Evolutionary conservation across 2,329 filamentous ascomycete species (phyloP).

Genomic region (Sporothrix euskadiensis): DNA sequence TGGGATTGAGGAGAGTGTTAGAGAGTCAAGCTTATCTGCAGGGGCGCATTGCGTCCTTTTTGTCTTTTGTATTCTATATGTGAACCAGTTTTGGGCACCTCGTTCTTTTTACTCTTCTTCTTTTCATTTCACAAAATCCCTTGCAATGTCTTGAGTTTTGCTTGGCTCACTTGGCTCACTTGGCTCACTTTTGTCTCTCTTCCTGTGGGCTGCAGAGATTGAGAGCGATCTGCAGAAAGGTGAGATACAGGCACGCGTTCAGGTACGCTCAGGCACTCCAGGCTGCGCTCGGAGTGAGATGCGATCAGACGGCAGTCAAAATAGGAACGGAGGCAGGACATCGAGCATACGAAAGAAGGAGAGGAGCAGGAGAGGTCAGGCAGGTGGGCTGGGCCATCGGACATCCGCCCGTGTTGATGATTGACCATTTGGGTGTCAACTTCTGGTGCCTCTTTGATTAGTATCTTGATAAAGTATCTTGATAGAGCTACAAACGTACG

Average conservation of each 20-base stretch:
- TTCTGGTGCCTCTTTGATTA: no score
- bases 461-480: no score
- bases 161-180: no score
- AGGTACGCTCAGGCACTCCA: not conserved
- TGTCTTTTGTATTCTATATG: not conserved
- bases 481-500: no score
- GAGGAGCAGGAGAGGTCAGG: not conserved
- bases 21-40: not conserved
- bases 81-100: not conserved
- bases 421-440: not conserved
- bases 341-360: not conserved
- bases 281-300: no score
- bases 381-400: not conserved
- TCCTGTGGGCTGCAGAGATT: not conserved
- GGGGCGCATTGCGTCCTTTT: not conserved
- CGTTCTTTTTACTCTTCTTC: not conserved
- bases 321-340: not conserved
- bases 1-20: not conserved
- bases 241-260: not conserved
- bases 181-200: no score
- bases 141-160: not conserved
- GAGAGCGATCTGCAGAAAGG: not conserved
- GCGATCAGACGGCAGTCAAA: not conserved
- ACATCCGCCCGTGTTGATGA: not conserved
- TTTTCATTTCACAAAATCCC: not conserved